Evolutionary conservation across 2,329 filamentous ascomycete genomes (phyloP).

Genomic region (Trichocomaceae sp.): DNA sequence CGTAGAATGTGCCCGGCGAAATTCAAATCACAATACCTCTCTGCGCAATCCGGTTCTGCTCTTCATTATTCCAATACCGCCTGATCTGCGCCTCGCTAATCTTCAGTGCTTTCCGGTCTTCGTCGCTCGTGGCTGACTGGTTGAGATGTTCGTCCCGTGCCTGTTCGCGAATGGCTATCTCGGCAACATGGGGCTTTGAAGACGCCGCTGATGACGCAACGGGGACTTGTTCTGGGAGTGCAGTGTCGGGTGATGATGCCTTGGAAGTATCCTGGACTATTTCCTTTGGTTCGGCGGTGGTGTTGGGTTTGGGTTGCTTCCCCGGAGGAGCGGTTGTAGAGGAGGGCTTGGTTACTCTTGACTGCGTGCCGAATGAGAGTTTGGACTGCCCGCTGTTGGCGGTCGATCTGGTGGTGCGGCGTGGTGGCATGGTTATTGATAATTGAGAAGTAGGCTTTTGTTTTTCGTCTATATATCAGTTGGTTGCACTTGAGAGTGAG

Average conservation of each 20-base stretch:
- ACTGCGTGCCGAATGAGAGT: slow-evolving; percentile 55
- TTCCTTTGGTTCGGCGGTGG: slow-evolving; percentile 9
- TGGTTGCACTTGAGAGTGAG: not conserved
- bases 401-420: slow-evolving; percentile 31
- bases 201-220: slow-evolving; percentile 20
- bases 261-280: slow-evolving; percentile 4
- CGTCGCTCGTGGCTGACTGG: slow-evolving; percentile 27
- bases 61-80: slow-evolving; percentile 69
- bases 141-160: slow-evolving; percentile 40
- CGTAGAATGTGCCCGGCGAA: not conserved
- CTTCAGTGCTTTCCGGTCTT: slow-evolving; percentile 49
- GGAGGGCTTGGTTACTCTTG: slow-evolving; percentile 54
- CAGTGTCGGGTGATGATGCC: slow-evolving; percentile 16
- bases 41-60: slow-evolving; percentile 60
- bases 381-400: slow-evolving; percentile 47
- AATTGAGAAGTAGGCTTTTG: slow-evolving; percentile 13
- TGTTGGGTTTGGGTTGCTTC: slow-evolving; percentile 16
- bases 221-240: slow-evolving; percentile 24
- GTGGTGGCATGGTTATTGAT: slow-evolving; percentile 38
- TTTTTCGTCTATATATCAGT: slow-evolving; percentile 11
- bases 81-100: slow-evolving; percentile 63
- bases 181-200: slow-evolving; percentile 28
- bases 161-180: slow-evolving; percentile 40
- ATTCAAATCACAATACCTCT: slow-evolving; percentile 28
- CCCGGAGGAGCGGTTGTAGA: slow-evolving; percentile 28